Conservation (phyloP, 1,139 yeast species). For the Groenewaldozyma sp. region DNA sequence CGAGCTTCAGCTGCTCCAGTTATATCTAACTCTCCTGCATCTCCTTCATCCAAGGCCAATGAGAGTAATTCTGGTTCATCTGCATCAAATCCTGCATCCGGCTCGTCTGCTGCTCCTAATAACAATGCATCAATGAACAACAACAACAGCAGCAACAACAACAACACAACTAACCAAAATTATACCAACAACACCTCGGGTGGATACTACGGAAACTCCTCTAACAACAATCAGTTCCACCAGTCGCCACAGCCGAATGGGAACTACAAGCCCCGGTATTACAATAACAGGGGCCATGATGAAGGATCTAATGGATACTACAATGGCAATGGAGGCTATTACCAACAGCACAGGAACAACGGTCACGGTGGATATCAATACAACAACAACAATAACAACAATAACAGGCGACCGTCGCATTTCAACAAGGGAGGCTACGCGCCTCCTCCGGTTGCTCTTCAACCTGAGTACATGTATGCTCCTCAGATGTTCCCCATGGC, state of each 20-base stretch:
- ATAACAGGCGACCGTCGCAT: slow-evolving; percentile 16
- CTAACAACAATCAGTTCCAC: too few relatives aligned
- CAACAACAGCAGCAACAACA: not conserved
- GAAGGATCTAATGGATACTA: slow-evolving; percentile 6
- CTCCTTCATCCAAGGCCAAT: not conserved
- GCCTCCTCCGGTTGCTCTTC: slow-evolving; percentile 10
- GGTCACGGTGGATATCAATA: too few relatives aligned
- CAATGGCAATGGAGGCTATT: slow-evolving; percentile 1
- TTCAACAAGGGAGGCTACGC: slow-evolving; percentile 11
- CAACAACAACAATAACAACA: slow-evolving; percentile 6
- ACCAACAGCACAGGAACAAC: slow-evolving; percentile 1
- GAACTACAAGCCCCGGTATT: slow-evolving; percentile 5
- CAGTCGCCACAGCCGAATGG: slow-evolving; percentile 4
- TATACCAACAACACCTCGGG: not conserved
- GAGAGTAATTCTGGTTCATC: not conserved
- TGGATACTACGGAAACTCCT: not conserved
- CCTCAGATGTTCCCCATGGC: slow-evolving; percentile 12
- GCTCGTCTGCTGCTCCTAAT: not conserved
- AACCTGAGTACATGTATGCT: slow-evolving; percentile 7
- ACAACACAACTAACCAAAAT: not conserved
- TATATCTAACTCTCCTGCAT: slow-evolving; percentile 5
- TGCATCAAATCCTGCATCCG: not conserved
- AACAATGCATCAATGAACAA: not conserved
- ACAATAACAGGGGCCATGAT: slow-evolving; percentile 2
- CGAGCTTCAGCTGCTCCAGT: slow-evolving; percentile 7